A percentile compares a stretch with the other conserved stretches of the same genome.
phyloP scores from a whole-genome alignment of 495 filamentous ascomycete genomes.

The Glarea lozoyensis region DNA sequence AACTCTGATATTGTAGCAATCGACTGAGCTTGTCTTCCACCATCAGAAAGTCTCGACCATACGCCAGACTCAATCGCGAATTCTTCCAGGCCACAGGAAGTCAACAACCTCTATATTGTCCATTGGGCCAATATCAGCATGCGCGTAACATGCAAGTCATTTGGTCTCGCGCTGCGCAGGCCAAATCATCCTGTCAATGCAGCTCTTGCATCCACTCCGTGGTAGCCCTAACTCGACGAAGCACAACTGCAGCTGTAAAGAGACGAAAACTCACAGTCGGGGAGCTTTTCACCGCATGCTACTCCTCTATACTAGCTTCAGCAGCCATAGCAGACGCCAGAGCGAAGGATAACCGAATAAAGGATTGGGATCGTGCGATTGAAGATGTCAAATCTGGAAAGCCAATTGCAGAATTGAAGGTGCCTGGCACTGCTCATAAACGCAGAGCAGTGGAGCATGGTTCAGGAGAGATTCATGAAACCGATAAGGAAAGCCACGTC shows the following conservation, averaged over 20 bases:
- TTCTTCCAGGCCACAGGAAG: background rate
- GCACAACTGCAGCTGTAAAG: slow-evolving; percentile 42
- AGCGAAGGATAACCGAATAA: slow-evolving; percentile 49
- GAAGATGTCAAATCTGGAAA: slow-evolving; percentile 34
- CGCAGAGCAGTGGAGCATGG: too few relatives aligned
- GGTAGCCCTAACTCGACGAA: slow-evolving; percentile 41
- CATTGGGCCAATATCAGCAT: slow-evolving; percentile 10
- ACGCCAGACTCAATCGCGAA: too few relatives aligned
- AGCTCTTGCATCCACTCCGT: slow-evolving; percentile 50
- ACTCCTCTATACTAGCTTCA: slow-evolving; percentile 64
- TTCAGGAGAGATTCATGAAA: too few relatives aligned
- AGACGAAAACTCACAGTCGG: slow-evolving; percentile 43
- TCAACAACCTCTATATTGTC: background rate
- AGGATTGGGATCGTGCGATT: slow-evolving; percentile 53
- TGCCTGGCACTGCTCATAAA: too few relatives aligned
- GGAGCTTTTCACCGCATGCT: slow-evolving; percentile 61
- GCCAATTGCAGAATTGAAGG: too few relatives aligned
- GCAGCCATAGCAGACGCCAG: slow-evolving; percentile 58
- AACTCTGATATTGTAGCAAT: too few relatives aligned
- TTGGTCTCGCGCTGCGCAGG: slow-evolving; percentile 60
- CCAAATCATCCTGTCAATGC: slow-evolving; percentile 54
- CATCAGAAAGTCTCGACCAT: too few relatives aligned
- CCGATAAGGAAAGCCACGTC: too few relatives aligned
- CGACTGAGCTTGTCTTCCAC: too few relatives aligned
- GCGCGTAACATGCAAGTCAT: slow-evolving; percentile 52